Percentiles rank a stretch among this genome's conserved stretches.
These are phyloP conservation scores for Hypholoma sublateritium DNA, from an alignment of 768 basidiomycete species.

Conservation along the genomic window DNA sequence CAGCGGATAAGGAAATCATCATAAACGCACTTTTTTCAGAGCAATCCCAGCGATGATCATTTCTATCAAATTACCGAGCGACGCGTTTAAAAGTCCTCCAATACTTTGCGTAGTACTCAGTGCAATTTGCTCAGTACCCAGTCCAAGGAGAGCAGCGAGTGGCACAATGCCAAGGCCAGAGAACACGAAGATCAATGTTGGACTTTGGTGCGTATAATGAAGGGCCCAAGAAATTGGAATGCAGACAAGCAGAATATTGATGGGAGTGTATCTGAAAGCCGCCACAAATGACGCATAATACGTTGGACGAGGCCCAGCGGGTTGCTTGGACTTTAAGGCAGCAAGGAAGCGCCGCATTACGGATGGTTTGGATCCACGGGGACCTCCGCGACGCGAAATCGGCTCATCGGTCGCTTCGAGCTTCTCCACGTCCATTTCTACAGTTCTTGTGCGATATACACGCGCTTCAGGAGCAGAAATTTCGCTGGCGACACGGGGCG, in stretches of 20 bases:
- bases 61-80: constrained; percentile 52
- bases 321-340: constrained; percentile 30
- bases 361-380: constrained; percentile 12
- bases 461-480: background rate
- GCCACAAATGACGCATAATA: constrained; percentile 32
- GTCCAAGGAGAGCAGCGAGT: constrained; percentile 48
- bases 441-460: background rate
- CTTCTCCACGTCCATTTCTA: constrained; percentile 19
- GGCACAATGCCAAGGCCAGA: constrained; percentile 51
- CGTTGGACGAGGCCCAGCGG: constrained; percentile 34
- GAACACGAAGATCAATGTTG: constrained; percentile 47
- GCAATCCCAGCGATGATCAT: constrained; percentile 51
- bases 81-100: constrained; percentile 54
- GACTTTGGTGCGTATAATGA: constrained; percentile 42
- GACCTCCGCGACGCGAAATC: constrained; percentile 2
- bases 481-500: background rate
- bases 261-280: constrained; percentile 30
- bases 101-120: constrained; percentile 46
- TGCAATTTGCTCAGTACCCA: constrained; percentile 55
- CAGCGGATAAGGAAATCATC: background rate
- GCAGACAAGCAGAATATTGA: constrained; percentile 46
- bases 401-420: constrained; percentile 9
- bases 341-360: constrained; percentile 24
- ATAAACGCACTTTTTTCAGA: constrained; percentile 30
- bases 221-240: constrained; percentile 53